Evolutionary conservation across 768 basidiomycete genomes (phyloP), one percentile per base, ranked within the genome.

Genomic region (Lentinula sp.): DNA sequence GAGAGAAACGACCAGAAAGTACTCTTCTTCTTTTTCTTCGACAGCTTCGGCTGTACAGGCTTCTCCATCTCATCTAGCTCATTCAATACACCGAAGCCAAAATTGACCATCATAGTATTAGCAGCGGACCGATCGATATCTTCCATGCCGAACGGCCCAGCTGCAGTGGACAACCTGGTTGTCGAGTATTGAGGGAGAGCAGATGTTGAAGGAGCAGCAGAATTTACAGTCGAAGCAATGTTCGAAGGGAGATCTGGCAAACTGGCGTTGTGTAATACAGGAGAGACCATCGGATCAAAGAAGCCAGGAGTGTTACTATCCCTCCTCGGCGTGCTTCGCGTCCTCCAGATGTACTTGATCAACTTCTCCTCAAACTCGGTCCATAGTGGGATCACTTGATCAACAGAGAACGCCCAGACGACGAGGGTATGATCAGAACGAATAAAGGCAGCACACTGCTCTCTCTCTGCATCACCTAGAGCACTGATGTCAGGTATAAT

Each of bases 361-460:
- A 94, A 78, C 65, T 86, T 85, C 42, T 87, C 82, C 65, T 91
- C 88, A 65, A 91, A 88, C 67, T 90, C 89, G 57, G 80, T 80
- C 69, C 81, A 86, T 16, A 86, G 72, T 0, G 87, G 84, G 61
- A 93, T 85, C 65, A 95, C 87, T 45, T 69, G 68, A 62, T 84
- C 83, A 45, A 93, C 76, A 62, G 83, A 78, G 70, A 93, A 89
- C 1, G 86, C 82, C 92, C 92, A 95, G 23, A 93, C 82, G 23
- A 94, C 79, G n/a, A 94, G 82, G 23, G 57, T 53, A n/a, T 35
- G 32, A n/a, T 63, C 62, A 15, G 37, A 23, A 5, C 62, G 48
- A 57, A 93, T 83, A 66, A 95, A 95, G 1, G 93, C 93, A 16
- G 87, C 92, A 52, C 89, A 92, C 65, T 93, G 91, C 57, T 94